Evolutionary conservation across 2,329 filamentous ascomycete species (phyloP), one percentile per base, ranked within the genome.

Genomic region (Akanthomyces dipterigenus): DNA sequence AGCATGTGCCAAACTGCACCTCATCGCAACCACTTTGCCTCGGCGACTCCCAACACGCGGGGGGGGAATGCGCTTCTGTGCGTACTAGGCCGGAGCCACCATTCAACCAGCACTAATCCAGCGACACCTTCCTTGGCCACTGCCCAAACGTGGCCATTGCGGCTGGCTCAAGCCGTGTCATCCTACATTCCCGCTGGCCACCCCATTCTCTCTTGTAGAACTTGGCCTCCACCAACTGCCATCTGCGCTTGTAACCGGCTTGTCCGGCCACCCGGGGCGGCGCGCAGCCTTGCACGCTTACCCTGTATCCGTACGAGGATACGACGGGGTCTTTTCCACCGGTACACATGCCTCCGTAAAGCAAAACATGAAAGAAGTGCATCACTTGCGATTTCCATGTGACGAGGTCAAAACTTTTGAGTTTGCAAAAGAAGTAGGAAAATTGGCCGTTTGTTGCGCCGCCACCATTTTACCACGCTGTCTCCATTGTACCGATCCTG

Each of bases 241-340:
- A 24, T 46, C 20, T 54, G 55, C 43, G 31, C 43, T 57, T 48
- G 28, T 57, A 40, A 34, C 55, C 43, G 55, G 48, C 31, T 12
- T 22, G 36, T 26, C 36, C 34, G 36, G 51, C 51, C 51, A n/a
- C 31, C 36, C 34, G 28, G 31, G 20, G 18, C 36, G 45, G 16
- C 45, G 18, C 42, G 18, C 42, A 16, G 8, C 14, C 28, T 28
- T 2, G 2, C 16, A 11, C 6, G n/a, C 28, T 20, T 50, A 58
- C 55, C 55, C 57, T 45, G 57, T 34, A 34, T 34, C 31, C 31
- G 31, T 60, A 60, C 57, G 48, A 60, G 8, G 48, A 60, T 53
- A 53, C 57, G 57, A 60, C 38, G 26, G 11, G 18, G 24, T 5
- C 12, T 14, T 2, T n/a, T 1, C 11, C 22, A 14, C 5, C 5